Evolutionary conservation across 352 stramenopile species (phyloP).

Genomic region (Phytophthora quininea): DNA sequence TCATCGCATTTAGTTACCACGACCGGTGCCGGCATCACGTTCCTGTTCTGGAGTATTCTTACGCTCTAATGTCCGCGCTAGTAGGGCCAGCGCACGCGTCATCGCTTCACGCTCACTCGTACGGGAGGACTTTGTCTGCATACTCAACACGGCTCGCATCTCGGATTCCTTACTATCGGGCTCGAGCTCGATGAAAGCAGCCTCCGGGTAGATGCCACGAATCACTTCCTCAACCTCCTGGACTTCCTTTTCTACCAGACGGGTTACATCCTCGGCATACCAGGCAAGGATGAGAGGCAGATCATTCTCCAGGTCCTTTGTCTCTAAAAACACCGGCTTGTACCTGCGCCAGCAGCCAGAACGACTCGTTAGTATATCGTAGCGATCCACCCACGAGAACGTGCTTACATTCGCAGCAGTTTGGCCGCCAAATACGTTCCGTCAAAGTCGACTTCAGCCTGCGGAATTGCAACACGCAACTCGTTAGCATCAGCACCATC

Average conservation of each 20-base stretch:
- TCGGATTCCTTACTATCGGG: constrained; percentile 93
- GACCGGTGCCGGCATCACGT: constrained; percentile 19
- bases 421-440: constrained; percentile 97
- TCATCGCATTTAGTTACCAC: constrained; percentile 26
- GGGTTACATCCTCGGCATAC: constrained; percentile 96
- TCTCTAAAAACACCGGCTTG: constrained; percentile 92
- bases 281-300: constrained; percentile 93
- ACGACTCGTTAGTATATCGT: constrained; percentile 10
- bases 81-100: constrained; percentile 72
- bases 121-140: constrained; percentile 81
- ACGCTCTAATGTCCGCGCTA: constrained; percentile 77
- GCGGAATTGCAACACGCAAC: constrained; percentile 9
- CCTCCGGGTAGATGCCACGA: constrained; percentile 91
- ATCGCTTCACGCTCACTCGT: constrained; percentile 89
- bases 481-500: constrained; percentile 5
- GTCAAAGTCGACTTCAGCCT: constrained; percentile 99
- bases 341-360: constrained; percentile 60
- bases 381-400: not conserved
- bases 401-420: constrained; percentile 85
- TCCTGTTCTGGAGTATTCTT: constrained; percentile 31
- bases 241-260: constrained; percentile 96
- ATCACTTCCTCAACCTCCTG: constrained; percentile 96
- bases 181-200: constrained; percentile 97
- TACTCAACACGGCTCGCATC: constrained; percentile 84
- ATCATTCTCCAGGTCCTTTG: constrained; percentile 92